These are phyloP conservation scores for Chytriomyces hyalinus DNA, from an alignment of 192 early-diverging fungal species.

Conservation along the genomic window DNA sequence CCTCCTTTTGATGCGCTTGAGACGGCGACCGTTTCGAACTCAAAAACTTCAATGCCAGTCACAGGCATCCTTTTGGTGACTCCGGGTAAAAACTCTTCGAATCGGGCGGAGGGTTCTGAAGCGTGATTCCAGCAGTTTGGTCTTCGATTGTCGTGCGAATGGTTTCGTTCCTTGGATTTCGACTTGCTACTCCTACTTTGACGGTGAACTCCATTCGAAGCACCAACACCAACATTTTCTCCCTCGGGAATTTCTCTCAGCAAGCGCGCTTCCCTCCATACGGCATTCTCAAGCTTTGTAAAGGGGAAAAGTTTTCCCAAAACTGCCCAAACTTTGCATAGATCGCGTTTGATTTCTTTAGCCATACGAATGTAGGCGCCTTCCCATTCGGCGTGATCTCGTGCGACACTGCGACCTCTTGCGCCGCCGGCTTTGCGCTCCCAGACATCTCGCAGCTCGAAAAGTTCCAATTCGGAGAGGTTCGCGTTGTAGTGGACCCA, in stretches of 20 bases:
- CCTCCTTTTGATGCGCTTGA: neutral
- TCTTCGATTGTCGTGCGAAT: too few relatives aligned
- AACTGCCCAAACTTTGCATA: slow-evolving; percentile 28
- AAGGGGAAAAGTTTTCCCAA: slow-evolving; percentile 35
- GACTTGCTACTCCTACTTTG: neutral
- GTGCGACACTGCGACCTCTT: slow-evolving; percentile 17
- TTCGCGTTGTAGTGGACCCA: slow-evolving; percentile 30
- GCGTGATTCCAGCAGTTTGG: neutral
- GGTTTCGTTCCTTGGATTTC: too few relatives aligned
- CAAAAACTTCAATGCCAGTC: neutral
- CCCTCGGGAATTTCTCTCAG: neutral
- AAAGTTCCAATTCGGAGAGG: slow-evolving; percentile 8
- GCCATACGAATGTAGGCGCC: slow-evolving; percentile 13
- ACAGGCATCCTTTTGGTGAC: neutral
- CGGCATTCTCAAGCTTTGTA: slow-evolving; percentile 33
- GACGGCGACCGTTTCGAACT: neutral
- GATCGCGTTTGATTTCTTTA: slow-evolving; percentile 29
- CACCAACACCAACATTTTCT: neutral
- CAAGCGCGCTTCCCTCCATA: slow-evolving; percentile 26
- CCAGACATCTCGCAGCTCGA: slow-evolving; percentile 32
- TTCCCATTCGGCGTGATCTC: slow-evolving; percentile 34
- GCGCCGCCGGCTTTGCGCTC: slow-evolving; percentile 27
- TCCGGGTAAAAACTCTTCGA: neutral
- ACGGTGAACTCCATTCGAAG: neutral
- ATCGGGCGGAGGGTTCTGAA: neutral